Evolutionary conservation across 768 basidiomycete genomes (phyloP).

Genomic region (Boletus rubroflammeus): DNA sequence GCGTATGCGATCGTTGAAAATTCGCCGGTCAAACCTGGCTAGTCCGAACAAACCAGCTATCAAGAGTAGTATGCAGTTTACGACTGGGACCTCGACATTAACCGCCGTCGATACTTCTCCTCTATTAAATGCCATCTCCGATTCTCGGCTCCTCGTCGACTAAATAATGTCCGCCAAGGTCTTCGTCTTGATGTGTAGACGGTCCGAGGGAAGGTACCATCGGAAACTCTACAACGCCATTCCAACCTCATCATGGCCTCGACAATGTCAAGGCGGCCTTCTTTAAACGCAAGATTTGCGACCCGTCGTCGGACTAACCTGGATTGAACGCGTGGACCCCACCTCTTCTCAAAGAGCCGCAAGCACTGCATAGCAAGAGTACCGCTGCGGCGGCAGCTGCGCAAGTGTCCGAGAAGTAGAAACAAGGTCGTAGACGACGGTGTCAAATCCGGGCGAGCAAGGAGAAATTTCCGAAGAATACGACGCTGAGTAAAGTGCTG

Average conservation of each 20-base stretch:
- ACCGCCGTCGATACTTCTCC: slow-evolving; percentile 21
- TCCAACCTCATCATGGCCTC: slow-evolving; percentile 23
- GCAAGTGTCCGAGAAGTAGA: slow-evolving; percentile 53
- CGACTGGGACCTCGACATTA: not conserved
- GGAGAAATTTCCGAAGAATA: slow-evolving; percentile 43
- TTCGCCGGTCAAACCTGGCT: not conserved
- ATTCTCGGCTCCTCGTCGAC: slow-evolving; percentile 30
- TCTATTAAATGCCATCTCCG: slow-evolving; percentile 26
- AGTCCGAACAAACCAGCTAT: not conserved
- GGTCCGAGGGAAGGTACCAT: slow-evolving; percentile 6
- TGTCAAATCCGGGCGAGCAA: slow-evolving; percentile 43
- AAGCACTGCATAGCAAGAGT: slow-evolving; percentile 48
- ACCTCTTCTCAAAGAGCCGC: slow-evolving; percentile 44
- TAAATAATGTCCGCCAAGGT: slow-evolving; percentile 24
- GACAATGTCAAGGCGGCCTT: slow-evolving; percentile 55
- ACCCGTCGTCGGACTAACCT: slow-evolving; percentile 58
- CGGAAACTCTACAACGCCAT: slow-evolving; percentile 4
- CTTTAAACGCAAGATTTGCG: slow-evolving; percentile 56
- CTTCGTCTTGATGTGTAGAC: slow-evolving; percentile 11
- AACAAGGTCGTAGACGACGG: slow-evolving; percentile 61
- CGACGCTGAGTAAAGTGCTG: slow-evolving; percentile 44
- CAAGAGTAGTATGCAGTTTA: not conserved
- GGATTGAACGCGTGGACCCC: slow-evolving; percentile 56
- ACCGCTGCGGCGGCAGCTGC: slow-evolving; percentile 47
- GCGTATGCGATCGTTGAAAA: not conserved